Conservation (phyloP, 441 rosid genomes). For the Dalechampia spathulata region DNA sequence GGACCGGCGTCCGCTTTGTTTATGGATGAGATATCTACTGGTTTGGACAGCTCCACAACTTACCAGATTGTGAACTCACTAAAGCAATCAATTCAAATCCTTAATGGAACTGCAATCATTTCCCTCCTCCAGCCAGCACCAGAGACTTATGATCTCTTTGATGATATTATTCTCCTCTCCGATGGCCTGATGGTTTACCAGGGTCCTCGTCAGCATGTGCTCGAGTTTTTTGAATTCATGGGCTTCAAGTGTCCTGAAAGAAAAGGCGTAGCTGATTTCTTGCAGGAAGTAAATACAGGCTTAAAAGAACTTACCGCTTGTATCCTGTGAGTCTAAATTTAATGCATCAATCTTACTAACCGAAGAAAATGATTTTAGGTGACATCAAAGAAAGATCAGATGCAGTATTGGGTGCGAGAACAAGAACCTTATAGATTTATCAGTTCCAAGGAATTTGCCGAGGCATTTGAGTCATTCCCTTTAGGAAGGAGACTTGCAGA, state of each 20-base stretch:
- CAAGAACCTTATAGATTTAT: slow-evolving; percentile 56
- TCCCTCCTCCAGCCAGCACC: slow-evolving; percentile 71
- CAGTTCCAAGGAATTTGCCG: slow-evolving; percentile 54
- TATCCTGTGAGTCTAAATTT: background rate
- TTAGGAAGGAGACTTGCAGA: slow-evolving; percentile 46
- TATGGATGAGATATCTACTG: slow-evolving; percentile 95
- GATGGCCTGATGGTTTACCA: slow-evolving; percentile 74
- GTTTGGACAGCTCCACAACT: slow-evolving; percentile 87
- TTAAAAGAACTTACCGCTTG: background rate
- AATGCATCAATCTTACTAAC: background rate
- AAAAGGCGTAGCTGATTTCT: slow-evolving; percentile 85
- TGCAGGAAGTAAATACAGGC: slow-evolving; percentile 50
- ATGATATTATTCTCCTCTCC: slow-evolving; percentile 72
- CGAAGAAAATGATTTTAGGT: slow-evolving; percentile 39
- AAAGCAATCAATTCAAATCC: slow-evolving; percentile 58
- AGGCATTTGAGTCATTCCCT: slow-evolving; percentile 65
- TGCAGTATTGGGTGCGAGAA: slow-evolving; percentile 61
- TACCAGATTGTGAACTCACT: slow-evolving; percentile 73
- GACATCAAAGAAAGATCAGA: slow-evolving; percentile 85
- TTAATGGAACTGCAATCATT: slow-evolving; percentile 40
- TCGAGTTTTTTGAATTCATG: slow-evolving; percentile 63
- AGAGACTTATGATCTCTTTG: slow-evolving; percentile 79
- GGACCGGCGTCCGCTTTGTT: slow-evolving; percentile 73
- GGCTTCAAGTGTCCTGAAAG: slow-evolving; percentile 87
- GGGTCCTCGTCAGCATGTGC: slow-evolving; percentile 73